phyloP scores from a whole-genome alignment of 1,139 yeast genomes.

The Debaryomyces psychrophilus region DNA sequence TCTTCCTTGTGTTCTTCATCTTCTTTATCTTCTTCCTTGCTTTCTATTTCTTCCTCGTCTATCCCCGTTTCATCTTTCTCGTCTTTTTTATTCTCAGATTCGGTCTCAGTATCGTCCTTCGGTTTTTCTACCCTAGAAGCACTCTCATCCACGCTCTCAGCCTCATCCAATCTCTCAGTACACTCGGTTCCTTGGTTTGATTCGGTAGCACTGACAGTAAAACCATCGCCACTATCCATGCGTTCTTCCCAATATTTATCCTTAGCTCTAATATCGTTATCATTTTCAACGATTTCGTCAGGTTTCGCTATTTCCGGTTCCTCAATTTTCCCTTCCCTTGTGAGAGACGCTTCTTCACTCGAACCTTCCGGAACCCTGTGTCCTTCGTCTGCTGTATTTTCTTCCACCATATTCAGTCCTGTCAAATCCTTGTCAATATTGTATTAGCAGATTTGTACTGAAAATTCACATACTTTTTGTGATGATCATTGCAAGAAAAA shows the following conservation, averaged over 20 bases:
- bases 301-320: not conserved
- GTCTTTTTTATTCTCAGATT: conserved; percentile 12
- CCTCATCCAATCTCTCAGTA: not conserved
- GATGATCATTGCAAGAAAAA: conserved; percentile 2
- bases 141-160: not conserved
- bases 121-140: not conserved
- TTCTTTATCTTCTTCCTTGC: not conserved
- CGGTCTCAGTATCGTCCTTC: not conserved
- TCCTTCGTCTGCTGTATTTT: not conserved
- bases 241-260: conserved; percentile 22
- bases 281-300: not conserved
- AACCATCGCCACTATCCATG: conserved; percentile 21
- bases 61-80: not conserved
- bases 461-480: not conserved
- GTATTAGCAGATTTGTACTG: not conserved
- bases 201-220: not conserved
- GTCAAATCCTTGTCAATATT: not conserved
- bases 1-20: not conserved
- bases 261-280: conserved; percentile 29
- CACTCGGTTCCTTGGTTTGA: not conserved
- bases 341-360: not conserved
- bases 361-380: not conserved
- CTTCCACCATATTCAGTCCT: not conserved
- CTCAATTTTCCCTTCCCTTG: not conserved
- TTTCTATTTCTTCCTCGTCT: conserved; percentile 1